Base-by-base conservation (phyloP, 2,329 filamentous ascomycete species). In the Macrophomina pseudophaseolina region DNA sequence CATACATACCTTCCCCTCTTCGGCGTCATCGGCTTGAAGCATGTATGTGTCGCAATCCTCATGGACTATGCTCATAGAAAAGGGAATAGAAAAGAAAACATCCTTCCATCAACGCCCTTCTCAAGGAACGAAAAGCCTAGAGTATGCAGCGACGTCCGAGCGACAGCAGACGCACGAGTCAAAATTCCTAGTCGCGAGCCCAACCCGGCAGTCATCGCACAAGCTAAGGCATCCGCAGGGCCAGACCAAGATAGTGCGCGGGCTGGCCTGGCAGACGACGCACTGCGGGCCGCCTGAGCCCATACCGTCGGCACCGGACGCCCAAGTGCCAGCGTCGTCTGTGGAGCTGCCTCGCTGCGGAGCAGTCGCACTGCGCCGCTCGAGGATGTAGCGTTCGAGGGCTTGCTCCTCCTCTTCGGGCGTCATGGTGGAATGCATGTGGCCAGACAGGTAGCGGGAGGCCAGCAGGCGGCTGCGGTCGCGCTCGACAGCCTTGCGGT, bases 161-260 rank as follows among this genome's bases (percentile, higher is more conserved):
- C 95, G 87, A 78, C 95, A 98, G 74, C 94, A 98, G 46, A 98
- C 94, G 76, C 95, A 99, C 75, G 92, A 96, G 70, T 94, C 92
- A 76, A 97, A 98, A 77, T 98, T 98, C 77, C 97, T 96, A 88
- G 97, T 94, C 3, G 95, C 95, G 69, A 98, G 84, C 51, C 92
- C 94, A 42, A 98, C 91, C 38, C 95, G 86, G 76, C 95, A 98
- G 71, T 98, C 95, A 77, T 99, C 95, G 76, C 95, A 98, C 12
- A 98, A 85, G 71, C 92, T 94, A 67, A 99, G 84, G 76, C 95
- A 99, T 2, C 95, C 91, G 76, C 95, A 99, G 0, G 95, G 95
- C 95, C 95, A 98, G 1, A 97, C 90, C 65, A 99, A 91, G 68
- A 98, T 91, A 7, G 92, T 96, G 18, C 95, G 86, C 3, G 93